Evolutionary conservation across 495 filamentous ascomycete species (phyloP).

Genomic region (Xylaria venustula): DNA sequence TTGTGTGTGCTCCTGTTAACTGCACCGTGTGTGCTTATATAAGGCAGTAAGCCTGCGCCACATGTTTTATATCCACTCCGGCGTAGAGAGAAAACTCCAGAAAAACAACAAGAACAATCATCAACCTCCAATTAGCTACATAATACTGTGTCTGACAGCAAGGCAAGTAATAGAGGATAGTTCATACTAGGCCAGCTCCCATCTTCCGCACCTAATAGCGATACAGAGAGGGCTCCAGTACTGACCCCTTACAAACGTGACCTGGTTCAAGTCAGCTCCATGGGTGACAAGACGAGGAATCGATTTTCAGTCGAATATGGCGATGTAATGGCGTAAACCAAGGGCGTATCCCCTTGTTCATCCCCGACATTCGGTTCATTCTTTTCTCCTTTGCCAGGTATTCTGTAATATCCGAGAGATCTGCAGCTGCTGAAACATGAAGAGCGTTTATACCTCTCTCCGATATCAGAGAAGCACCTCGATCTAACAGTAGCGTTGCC

Average conservation of each 20-base stretch:
- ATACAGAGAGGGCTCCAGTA: conserved; percentile 1
- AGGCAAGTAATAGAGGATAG: not conserved
- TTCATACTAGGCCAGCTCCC: not conserved
- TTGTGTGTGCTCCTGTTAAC: too few species aligned
- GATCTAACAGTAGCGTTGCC: not conserved
- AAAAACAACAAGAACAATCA: too few species aligned
- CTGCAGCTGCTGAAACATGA: not conserved
- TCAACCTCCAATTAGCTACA: too few species aligned
- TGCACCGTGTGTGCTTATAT: too few species aligned
- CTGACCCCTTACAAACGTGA: not conserved
- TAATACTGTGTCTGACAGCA: too few species aligned
- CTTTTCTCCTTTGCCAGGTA: not conserved
- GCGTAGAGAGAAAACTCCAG: too few species aligned
- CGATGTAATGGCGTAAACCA: not conserved
- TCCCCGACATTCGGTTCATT: not conserved
- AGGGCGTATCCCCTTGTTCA: not conserved
- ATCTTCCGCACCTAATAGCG: not conserved
- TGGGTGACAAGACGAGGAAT: not conserved
- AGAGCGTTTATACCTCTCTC: not conserved
- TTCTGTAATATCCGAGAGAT: not conserved
- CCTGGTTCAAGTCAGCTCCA: not conserved
- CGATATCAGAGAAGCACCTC: not conserved
- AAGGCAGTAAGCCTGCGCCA: too few species aligned
- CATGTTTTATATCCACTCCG: too few species aligned
- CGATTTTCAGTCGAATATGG: not conserved